Percentiles rank a stretch among this genome's conserved stretches.
Evolutionary conservation across 805 yeast genomes (phyloP).

Genomic region (Komagataella ulmi): DNA sequence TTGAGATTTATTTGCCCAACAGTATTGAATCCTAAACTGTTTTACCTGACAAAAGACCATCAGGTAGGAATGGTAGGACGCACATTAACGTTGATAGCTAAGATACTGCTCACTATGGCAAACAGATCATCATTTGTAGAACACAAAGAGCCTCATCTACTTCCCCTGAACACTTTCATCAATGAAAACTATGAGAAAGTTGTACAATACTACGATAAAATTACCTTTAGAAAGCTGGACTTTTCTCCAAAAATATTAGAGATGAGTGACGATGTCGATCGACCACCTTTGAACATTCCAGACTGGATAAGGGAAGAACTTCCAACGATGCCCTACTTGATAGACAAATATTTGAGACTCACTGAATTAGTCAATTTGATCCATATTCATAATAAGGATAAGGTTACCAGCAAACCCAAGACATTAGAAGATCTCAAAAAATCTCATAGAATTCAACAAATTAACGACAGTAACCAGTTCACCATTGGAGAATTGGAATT

Average conservation of each 20-base stretch:
- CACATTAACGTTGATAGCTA: conserved; percentile 72
- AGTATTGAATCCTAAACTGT: conserved; percentile 76
- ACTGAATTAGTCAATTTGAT: conserved; percentile 43
- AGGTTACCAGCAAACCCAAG: conserved; percentile 7
- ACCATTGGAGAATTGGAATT: conserved; percentile 19
- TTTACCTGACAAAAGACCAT: conserved; percentile 56
- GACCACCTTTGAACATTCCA: conserved; percentile 47
- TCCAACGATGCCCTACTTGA: conserved; percentile 56
- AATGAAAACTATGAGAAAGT: conserved; percentile 42
- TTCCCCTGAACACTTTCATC: conserved; percentile 57
- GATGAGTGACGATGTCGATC: conserved; percentile 36
- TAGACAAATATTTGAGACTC: conserved; percentile 50
- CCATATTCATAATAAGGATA: conserved; percentile 10
- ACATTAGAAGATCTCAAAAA: conserved; percentile 7
- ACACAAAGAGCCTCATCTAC: conserved; percentile 74
- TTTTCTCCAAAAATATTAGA: conserved; percentile 39
- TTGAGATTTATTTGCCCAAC: conserved; percentile 86
- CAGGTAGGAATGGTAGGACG: conserved; percentile 63
- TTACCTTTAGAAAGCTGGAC: conserved; percentile 60
- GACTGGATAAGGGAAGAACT: conserved; percentile 38
- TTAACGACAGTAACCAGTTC: conserved; percentile 7
- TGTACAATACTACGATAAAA: conserved; percentile 53
- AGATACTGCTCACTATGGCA: conserved; percentile 65
- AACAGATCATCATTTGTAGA: conserved; percentile 62
- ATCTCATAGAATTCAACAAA: neutral